Percentiles rank a stretch among this genome's conserved stretches.
Evolutionary conservation across 2,329 filamentous ascomycete species (phyloP).

Genomic region (Aspergillus fischeri): DNA sequence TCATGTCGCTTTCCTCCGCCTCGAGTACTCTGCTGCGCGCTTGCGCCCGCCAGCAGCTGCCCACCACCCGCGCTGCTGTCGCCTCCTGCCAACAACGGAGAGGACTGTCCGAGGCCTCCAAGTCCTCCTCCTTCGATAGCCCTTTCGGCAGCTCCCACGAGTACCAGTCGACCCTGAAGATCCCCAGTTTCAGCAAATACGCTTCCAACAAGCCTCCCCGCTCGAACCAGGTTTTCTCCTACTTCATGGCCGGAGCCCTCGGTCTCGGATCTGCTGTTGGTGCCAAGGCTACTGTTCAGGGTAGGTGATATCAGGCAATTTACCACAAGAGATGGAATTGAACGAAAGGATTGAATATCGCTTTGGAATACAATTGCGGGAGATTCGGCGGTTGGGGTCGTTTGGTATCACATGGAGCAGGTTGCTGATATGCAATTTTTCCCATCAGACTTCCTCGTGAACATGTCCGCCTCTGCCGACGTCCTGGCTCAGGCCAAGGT

Average conservation of each 20-base stretch:
- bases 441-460: constrained; percentile 88
- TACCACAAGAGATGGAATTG: background rate
- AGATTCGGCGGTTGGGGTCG: background rate
- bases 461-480: constrained; percentile 99
- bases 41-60: constrained; percentile 46
- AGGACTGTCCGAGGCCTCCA: constrained; percentile 33
- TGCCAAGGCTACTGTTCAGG: constrained; percentile 96
- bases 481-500: constrained; percentile 99
- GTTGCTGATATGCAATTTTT: constrained; percentile 25
- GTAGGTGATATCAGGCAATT: constrained; percentile 54
- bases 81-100: constrained; percentile 41
- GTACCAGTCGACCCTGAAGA: constrained; percentile 57
- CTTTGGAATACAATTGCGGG: background rate
- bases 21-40: constrained; percentile 66
- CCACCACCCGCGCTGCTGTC: constrained; percentile 39
- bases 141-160: constrained; percentile 53
- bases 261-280: constrained; percentile 87
- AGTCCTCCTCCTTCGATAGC: constrained; percentile 46
- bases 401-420: constrained; percentile 3
- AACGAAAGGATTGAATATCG: constrained; percentile 1
- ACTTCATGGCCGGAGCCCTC: constrained; percentile 98
- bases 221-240: constrained; percentile 83
- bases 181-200: constrained; percentile 90
- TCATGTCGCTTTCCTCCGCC: constrained; percentile 57
- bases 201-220: constrained; percentile 63